These are phyloP conservation scores for Podaxis carcinomalis DNA, from an alignment of 768 basidiomycete genomes.

Conservation along the genomic window DNA sequence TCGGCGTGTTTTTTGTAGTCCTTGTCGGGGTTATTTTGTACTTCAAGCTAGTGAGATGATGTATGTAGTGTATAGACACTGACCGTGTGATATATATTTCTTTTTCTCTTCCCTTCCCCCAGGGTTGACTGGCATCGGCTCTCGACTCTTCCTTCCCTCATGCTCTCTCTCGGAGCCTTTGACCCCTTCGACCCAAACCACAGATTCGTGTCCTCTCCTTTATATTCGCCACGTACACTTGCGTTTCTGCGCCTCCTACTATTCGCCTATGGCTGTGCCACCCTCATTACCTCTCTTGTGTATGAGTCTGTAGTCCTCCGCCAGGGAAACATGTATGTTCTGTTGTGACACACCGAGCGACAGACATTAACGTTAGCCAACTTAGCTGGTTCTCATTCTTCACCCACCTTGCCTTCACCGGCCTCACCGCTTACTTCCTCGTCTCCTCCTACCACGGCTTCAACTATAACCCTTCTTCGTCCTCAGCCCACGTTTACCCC, in stretches of 20 bases:
- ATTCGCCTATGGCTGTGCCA: neutral
- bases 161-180: neutral
- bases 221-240: slow-evolving; percentile 1
- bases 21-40: slow-evolving; percentile 74
- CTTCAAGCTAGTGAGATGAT: slow-evolving; percentile 38
- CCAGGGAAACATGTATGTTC: slow-evolving; percentile 5
- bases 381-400: slow-evolving; percentile 62
- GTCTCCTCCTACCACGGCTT: slow-evolving; percentile 53
- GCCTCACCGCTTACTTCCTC: slow-evolving; percentile 59
- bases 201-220: neutral
- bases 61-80: neutral
- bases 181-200: slow-evolving; percentile 1
- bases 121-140: too few relatives aligned
- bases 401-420: slow-evolving; percentile 58
- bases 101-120: neutral
- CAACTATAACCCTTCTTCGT: slow-evolving; percentile 7
- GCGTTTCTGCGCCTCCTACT: neutral
- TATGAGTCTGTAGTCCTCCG: slow-evolving; percentile 9
- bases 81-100: neutral
- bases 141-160: neutral
- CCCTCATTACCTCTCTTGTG: slow-evolving; percentile 6
- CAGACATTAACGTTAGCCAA: neutral
- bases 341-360: neutral
- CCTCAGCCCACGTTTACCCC: slow-evolving; percentile 39
- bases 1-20: slow-evolving; percentile 73